Conservation (phyloP, 2,329 filamentous ascomycete species). For the Colletotrichum sublineola region DNA sequence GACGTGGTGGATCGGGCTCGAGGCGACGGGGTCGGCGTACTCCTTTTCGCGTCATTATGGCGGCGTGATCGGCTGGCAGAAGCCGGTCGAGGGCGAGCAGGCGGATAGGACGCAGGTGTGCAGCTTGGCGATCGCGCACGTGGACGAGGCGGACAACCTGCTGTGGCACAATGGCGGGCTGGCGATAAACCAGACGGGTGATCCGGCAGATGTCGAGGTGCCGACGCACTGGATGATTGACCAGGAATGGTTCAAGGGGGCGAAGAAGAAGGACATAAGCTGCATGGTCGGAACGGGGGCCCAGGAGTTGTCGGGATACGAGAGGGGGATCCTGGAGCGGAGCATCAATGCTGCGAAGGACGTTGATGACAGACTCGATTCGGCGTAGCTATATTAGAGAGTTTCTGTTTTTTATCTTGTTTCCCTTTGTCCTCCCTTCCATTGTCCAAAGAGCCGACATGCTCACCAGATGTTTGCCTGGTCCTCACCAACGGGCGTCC, state of each 20-base stretch:
- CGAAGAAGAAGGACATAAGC: constrained; percentile 51
- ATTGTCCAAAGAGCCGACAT: neutral
- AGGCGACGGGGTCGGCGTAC: constrained; percentile 55
- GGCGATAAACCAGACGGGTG: constrained; percentile 55
- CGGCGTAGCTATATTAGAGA: constrained; percentile 18
- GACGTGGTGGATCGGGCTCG: constrained; percentile 60
- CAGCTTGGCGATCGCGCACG: constrained; percentile 58
- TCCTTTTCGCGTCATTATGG: constrained; percentile 58
- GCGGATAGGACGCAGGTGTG: constrained; percentile 49
- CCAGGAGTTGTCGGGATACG: constrained; percentile 27
- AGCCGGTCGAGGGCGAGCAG: constrained; percentile 8
- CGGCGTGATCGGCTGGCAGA: constrained; percentile 55
- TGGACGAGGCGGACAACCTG: constrained; percentile 53
- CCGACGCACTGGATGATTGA: constrained; percentile 58
- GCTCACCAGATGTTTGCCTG: neutral
- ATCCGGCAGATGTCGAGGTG: constrained; percentile 50
- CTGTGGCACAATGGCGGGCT: constrained; percentile 61
- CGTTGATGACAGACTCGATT: constrained; percentile 36
- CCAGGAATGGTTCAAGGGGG: constrained; percentile 53
- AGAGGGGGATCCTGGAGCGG: constrained; percentile 29
- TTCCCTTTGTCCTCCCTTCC: neutral
- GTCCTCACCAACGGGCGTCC: too few relatives aligned
- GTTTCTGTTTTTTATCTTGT: neutral
- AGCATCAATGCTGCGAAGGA: constrained; percentile 44
- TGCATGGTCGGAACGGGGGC: constrained; percentile 51